These are phyloP conservation scores for Colletotrichum orchidophilum DNA, from an alignment of 2,329 filamentous ascomycete species.

Conservation along the genomic window DNA sequence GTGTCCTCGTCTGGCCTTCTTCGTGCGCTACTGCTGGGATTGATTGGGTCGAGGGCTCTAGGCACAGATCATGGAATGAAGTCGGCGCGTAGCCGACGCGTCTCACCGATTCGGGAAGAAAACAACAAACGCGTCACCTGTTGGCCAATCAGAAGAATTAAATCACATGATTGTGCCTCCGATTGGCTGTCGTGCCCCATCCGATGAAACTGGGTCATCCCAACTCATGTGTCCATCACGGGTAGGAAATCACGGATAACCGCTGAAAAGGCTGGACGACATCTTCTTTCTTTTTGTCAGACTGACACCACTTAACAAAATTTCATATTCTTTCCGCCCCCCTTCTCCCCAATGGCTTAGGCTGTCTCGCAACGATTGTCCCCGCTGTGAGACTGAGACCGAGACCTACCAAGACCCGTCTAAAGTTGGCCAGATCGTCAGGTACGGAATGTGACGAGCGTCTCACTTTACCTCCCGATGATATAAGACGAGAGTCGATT, in stretches of 20 bases:
- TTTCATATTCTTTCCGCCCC: neutral
- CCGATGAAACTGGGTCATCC: slow-evolving; percentile 24
- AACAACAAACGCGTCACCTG: slow-evolving; percentile 28
- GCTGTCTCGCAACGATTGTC: slow-evolving; percentile 29
- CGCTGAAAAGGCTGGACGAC: slow-evolving; percentile 17
- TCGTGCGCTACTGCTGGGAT: slow-evolving; percentile 11
- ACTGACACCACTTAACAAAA: neutral
- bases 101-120: slow-evolving; percentile 15
- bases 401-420: slow-evolving; percentile 14
- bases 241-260: slow-evolving; percentile 18
- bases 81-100: slow-evolving; percentile 27
- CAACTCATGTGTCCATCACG: slow-evolving; percentile 2
- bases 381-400: slow-evolving; percentile 24
- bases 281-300: slow-evolving; percentile 11
- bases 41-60: slow-evolving; percentile 18
- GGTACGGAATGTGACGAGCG: slow-evolving; percentile 32
- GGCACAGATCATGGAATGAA: slow-evolving; percentile 23
- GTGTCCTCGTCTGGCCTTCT: slow-evolving; percentile 17
- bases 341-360: neutral
- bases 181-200: slow-evolving; percentile 13
- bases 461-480: slow-evolving; percentile 23
- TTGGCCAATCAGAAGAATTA: slow-evolving; percentile 13
- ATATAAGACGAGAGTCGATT: slow-evolving; percentile 23
- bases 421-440: slow-evolving; percentile 31
- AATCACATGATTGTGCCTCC: neutral